phyloP scores from a whole-genome alignment of 768 basidiomycete genomes.

The Leucosporidium creatinivorum region DNA sequence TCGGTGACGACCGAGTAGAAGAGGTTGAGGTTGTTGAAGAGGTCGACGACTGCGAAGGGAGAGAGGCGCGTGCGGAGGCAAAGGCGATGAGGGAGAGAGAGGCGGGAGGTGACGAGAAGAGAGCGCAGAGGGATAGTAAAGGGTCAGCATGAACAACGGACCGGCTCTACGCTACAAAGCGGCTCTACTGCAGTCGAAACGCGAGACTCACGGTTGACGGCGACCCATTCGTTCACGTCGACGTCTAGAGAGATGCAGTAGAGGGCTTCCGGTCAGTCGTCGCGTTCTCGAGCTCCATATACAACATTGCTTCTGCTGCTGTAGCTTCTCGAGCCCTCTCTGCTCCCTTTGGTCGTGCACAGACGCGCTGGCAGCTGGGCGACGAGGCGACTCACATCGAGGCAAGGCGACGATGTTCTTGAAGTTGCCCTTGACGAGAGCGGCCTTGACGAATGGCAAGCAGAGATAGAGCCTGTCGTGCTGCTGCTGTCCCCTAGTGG shows the following conservation, averaged over 20 bases:
- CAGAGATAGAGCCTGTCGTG: conserved; percentile 76
- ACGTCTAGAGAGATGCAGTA: conserved; percentile 40
- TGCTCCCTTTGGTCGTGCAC: background rate
- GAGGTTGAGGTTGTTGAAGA: conserved; percentile 93
- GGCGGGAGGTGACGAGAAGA: too few species aligned
- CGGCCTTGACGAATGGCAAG: conserved; percentile 88
- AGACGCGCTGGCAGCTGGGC: background rate
- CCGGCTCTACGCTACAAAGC: too few species aligned
- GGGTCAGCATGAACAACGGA: too few species aligned
- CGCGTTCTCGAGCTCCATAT: background rate
- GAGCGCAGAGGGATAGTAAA: background rate
- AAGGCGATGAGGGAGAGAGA: background rate
- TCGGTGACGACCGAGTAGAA: conserved; percentile 93
- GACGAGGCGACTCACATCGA: conserved; percentile 49
- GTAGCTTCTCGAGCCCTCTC: background rate
- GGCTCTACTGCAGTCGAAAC: too few species aligned
- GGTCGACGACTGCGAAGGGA: conserved; percentile 72
- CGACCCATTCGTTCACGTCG: conserved; percentile 51
- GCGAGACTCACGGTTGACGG: conserved; percentile 45
- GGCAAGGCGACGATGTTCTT: conserved; percentile 96
- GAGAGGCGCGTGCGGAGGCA: background rate
- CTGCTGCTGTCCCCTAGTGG: conserved; percentile 18
- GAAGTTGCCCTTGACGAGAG: conserved; percentile 95
- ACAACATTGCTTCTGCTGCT: background rate
- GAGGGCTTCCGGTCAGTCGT: background rate